phyloP scores from a whole-genome alignment of 2,329 filamentous ascomycete genomes.

The Phyllosticta paracitricarpa region DNA sequence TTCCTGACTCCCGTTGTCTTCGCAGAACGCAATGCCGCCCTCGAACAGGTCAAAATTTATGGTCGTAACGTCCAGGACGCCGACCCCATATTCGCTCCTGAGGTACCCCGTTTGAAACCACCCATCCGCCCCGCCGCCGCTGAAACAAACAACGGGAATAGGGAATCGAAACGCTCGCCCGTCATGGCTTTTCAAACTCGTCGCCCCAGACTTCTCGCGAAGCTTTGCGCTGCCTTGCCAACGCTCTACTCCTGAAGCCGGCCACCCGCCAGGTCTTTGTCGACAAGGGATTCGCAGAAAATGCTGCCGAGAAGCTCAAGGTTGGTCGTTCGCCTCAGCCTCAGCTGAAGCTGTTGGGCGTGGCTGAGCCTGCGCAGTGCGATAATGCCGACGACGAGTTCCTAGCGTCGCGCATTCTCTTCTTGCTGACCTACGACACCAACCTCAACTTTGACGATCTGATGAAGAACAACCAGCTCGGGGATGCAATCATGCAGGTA shows the following conservation, averaged over 20 bases:
- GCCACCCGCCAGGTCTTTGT: conserved; percentile 63
- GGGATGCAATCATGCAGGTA: conserved; percentile 52
- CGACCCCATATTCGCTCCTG: conserved; percentile 73
- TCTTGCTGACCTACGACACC: conserved; percentile 69
- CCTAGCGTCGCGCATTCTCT: conserved; percentile 66
- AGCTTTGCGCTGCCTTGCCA: conserved; percentile 73
- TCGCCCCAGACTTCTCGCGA: conserved; percentile 55
- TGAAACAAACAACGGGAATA: conserved; percentile 27
- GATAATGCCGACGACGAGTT: conserved; percentile 80
- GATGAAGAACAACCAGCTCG: conserved; percentile 56
- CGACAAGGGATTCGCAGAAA: conserved; percentile 56
- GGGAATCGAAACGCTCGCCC: conserved; percentile 64
- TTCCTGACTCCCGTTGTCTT: not conserved
- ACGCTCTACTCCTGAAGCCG: conserved; percentile 63
- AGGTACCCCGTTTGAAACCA: conserved; percentile 40
- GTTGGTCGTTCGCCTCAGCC: conserved; percentile 19
- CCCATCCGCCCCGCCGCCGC: conserved; percentile 3
- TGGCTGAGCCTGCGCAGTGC: conserved; percentile 32
- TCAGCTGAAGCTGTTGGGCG: conserved; percentile 3
- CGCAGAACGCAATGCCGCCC: conserved; percentile 50
- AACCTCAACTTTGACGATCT: conserved; percentile 56
- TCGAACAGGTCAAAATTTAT: conserved; percentile 63
- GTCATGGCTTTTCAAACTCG: conserved; percentile 61
- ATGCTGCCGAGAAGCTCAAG: conserved; percentile 61
- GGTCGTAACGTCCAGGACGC: conserved; percentile 63